Evolutionary conservation across 2,329 filamentous ascomycete genomes (phyloP).

Genomic region (Aurifilum marmelostoma): DNA sequence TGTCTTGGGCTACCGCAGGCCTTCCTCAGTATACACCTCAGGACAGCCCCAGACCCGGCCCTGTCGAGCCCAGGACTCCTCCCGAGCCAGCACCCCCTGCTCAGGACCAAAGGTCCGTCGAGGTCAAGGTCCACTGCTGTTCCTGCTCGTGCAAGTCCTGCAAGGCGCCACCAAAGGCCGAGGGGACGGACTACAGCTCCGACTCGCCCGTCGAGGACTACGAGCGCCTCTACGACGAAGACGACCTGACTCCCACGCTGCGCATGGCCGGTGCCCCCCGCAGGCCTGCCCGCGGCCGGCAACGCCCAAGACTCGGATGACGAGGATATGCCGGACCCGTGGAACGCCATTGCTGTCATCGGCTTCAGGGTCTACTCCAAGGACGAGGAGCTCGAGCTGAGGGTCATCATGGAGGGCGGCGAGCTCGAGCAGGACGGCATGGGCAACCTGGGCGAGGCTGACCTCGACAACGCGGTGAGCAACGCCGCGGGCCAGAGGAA

Average conservation of each 20-base stretch:
- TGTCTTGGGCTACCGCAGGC: conserved; percentile 31
- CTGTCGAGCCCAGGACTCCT: conserved; percentile 22
- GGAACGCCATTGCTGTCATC: conserved; percentile 66
- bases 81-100: conserved; percentile 6
- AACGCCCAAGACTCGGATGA: conserved; percentile 56
- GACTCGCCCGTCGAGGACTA: conserved; percentile 64
- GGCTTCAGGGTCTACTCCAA: conserved; percentile 65
- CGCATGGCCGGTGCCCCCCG: conserved; percentile 44
- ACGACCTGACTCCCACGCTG: conserved; percentile 59
- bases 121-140: conserved; percentile 22
- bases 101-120: conserved; percentile 15
- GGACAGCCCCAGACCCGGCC: conserved; percentile 38
- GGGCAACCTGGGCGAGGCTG: conserved; percentile 58
- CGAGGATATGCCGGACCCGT: conserved; percentile 58
- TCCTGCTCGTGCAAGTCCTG: conserved; percentile 12
- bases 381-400: conserved; percentile 56
- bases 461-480: conserved; percentile 60
- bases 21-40: conserved; percentile 35
- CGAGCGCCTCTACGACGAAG: conserved; percentile 61
- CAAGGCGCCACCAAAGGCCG: conserved; percentile 30
- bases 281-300: conserved; percentile 35
- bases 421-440: conserved; percentile 58
- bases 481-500: conserved; percentile 54
- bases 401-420: conserved; percentile 59
- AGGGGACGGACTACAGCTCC: conserved; percentile 58